phyloP scores from a whole-genome alignment of 495 filamentous ascomycete species.

The Talaromyces trachyspermus region DNA sequence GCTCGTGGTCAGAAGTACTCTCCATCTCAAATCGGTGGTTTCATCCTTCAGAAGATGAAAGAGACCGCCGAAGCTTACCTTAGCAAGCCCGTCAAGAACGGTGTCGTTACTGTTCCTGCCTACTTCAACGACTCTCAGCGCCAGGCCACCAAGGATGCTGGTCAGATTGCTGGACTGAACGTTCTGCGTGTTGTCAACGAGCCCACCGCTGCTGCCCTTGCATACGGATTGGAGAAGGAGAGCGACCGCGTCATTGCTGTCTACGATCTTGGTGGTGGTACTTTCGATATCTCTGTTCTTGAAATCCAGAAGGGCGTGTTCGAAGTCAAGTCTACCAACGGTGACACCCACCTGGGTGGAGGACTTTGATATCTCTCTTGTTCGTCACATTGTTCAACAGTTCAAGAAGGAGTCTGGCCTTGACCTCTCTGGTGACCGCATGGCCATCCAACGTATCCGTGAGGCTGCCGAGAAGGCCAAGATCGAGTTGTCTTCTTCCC shows the following conservation, averaged over 20 bases:
- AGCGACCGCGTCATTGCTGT: conserved; percentile 85
- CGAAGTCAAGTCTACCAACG: conserved; percentile 98
- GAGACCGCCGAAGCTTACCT: conserved; percentile 92
- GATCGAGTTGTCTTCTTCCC: conserved; percentile 94
- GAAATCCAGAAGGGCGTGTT: conserved; percentile 98
- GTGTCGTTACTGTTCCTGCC: conserved; percentile 91
- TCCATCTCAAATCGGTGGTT: conserved; percentile 95
- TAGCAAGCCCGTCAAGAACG: conserved; percentile 83
- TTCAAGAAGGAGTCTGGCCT: conserved; percentile 96
- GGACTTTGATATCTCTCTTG: conserved; percentile 95
- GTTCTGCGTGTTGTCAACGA: conserved; percentile 97
- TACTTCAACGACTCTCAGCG: conserved; percentile 99
- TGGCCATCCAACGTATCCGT: conserved; percentile 98
- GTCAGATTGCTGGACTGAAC: conserved; percentile 91
- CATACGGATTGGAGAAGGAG: conserved; percentile 94
- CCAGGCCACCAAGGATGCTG: conserved; percentile 96
- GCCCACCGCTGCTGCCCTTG: conserved; percentile 88
- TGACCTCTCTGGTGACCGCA: conserved; percentile 86
- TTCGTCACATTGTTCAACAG: conserved; percentile 87
- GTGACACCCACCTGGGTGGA: conserved; percentile 97
- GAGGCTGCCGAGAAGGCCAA: conserved; percentile 99
- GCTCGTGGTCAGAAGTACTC: conserved; percentile 96
- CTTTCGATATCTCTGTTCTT: conserved; percentile 95
- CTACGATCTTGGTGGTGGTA: conserved; percentile 97
- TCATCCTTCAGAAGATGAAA: conserved; percentile 97